Conservation (phyloP, 129 eudicot genomes). For the Helichrysum umbraculigerum region DNA sequence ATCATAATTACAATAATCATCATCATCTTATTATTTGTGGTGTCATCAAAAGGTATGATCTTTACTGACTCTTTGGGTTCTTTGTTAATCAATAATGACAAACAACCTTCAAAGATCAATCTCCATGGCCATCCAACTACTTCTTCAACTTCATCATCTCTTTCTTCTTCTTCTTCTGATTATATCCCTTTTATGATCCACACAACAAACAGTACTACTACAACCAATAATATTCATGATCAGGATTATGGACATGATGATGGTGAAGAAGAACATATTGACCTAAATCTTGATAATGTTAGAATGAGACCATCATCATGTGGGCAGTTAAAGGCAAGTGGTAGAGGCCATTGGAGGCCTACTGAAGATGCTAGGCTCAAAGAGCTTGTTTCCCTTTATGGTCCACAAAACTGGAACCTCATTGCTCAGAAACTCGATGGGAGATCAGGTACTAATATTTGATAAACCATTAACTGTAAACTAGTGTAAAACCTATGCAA, state of each 20-base stretch:
- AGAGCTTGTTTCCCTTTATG: slow-evolving; percentile 52
- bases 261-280: slow-evolving; percentile 18
- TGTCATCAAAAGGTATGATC: neutral
- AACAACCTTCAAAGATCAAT: slow-evolving; percentile 23
- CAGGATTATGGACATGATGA: slow-evolving; percentile 15
- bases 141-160: slow-evolving; percentile 31
- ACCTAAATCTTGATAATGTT: slow-evolving; percentile 11
- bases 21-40: slow-evolving; percentile 5
- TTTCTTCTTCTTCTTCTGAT: neutral
- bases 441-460: slow-evolving; percentile 46
- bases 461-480: too few species aligned
- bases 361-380: slow-evolving; percentile 60
- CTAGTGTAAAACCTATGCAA: too few species aligned
- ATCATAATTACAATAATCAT: neutral
- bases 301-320: neutral
- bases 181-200: too few species aligned
- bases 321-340: slow-evolving; percentile 31
- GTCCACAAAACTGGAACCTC: slow-evolving; percentile 64
- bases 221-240: slow-evolving; percentile 11
- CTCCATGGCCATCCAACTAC: slow-evolving; percentile 18
- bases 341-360: slow-evolving; percentile 76
- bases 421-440: slow-evolving; percentile 61
- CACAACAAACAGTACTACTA: neutral
- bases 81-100: slow-evolving; percentile 30
- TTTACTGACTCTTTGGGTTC: slow-evolving; percentile 36